These are phyloP conservation scores for Magnaporthales sp. DNA, from an alignment of 2,329 filamentous ascomycete genomes.

Conservation along the genomic window DNA sequence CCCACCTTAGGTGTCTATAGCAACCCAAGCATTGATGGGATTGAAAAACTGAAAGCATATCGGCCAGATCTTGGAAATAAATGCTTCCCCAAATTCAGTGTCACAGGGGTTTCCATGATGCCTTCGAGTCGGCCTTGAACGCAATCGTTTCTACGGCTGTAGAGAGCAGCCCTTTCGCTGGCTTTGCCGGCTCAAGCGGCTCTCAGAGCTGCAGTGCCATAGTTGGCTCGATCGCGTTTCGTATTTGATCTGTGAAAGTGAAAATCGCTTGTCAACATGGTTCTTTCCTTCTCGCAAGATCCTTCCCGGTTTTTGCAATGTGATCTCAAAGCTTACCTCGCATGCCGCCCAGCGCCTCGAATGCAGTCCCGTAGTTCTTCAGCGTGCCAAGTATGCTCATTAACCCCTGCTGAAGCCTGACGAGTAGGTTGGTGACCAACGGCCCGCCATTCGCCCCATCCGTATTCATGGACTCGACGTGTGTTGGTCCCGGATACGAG, in stretches of 20 bases:
- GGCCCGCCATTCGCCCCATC: constrained; percentile 2
- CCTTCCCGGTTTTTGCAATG: background rate
- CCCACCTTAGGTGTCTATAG: too few species aligned
- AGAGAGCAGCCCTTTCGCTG: background rate
- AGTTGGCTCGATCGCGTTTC: constrained; percentile 2
- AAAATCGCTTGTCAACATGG: background rate
- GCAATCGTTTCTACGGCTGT: background rate
- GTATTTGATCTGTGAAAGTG: constrained; percentile 15
- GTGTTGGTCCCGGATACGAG: constrained; percentile 9
- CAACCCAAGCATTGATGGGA: too few species aligned
- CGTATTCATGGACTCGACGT: constrained; percentile 13
- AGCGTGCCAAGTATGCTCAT: constrained; percentile 30
- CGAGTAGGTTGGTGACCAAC: constrained; percentile 23
- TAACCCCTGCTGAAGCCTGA: constrained; percentile 30
- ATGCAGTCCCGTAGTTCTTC: constrained; percentile 33
- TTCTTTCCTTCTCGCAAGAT: background rate
- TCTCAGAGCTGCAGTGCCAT: constrained; percentile 13
- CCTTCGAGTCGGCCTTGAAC: background rate
- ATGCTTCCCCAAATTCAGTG: too few species aligned
- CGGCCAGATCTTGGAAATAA: too few species aligned
- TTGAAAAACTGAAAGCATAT: too few species aligned
- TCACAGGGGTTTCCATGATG: too few species aligned
- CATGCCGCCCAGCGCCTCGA: constrained; percentile 36
- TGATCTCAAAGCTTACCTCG: constrained; percentile 22
- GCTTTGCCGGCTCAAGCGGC: constrained; percentile 10